Base-by-base conservation (phyloP, 2,329 filamentous ascomycete species). In the Colletotrichum navitas region DNA sequence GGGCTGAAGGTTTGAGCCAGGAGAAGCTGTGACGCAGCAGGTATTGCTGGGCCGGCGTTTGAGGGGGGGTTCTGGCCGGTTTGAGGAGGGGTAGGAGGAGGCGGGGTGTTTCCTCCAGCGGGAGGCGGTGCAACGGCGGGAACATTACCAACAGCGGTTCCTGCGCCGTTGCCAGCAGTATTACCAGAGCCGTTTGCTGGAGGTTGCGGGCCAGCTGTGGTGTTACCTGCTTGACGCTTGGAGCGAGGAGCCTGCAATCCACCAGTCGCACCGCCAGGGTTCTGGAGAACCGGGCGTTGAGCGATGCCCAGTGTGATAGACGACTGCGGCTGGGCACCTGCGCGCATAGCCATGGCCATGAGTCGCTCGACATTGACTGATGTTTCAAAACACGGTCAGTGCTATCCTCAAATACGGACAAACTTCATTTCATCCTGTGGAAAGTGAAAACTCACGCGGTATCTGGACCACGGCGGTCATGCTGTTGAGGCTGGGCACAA, bases 391-490 rank as follows among this genome's bases (percentile, higher is more conserved):
- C 16, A 34, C 47, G n/a, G 60, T 68, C 39, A 74, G 70, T 68
- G 55, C 45, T 49, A 36, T 7, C 7, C 11, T 29, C 39, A 54
- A 49, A 56, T 16, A 45, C 5, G 21, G 41, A 39, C n/a, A 67
- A 49, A 56, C 39, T 59, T 68, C 58, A 29, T 43, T 66, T 41
- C 45, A 56, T 10, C 21, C 10, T 14, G 18, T 3, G 52, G 21
- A 12, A 3, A 14, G 16, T 8, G n/a, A n/a, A n/a, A 29, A 74
- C 74, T 64, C 66, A 75, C 74, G 63, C 29, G 74, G 74, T 41
- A 75, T 62, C 56, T 75, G 74, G 36, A 75, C 74, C 36, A 75
- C 74, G 36, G 74, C 74, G 1, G 74, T 72, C 74, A 75, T 75
- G 26, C 24, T 36, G 65, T 75, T 75, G 58, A 75, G 74, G 52